phyloP scores from a whole-genome alignment of 192 early-diverging fungal species.

The Dispira simplex region DNA sequence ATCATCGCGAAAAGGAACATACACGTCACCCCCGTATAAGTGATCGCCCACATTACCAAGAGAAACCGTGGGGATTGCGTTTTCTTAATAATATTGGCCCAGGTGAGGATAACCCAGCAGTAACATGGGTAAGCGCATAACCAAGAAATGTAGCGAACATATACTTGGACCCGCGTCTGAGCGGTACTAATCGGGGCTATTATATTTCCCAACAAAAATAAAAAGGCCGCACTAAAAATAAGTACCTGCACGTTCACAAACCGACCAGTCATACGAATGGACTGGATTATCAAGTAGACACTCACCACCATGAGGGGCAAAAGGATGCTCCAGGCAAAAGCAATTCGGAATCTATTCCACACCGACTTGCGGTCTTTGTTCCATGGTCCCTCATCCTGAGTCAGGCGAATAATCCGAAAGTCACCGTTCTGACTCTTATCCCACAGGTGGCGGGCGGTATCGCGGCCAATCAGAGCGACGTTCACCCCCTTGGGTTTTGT shows the following conservation, averaged over 20 bases:
- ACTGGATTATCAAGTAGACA: background rate
- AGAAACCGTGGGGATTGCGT: constrained; percentile 10
- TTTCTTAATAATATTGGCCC: constrained; percentile 10
- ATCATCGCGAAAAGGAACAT: constrained; percentile 7
- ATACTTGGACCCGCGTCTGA: constrained; percentile 3
- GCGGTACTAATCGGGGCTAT: constrained; percentile 9
- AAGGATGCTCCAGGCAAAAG: background rate
- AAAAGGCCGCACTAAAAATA: constrained; percentile 1
- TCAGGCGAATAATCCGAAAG: background rate
- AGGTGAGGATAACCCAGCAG: constrained; percentile 7
- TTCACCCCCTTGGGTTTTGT: background rate
- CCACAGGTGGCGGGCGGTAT: constrained; percentile 1
- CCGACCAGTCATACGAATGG: background rate
- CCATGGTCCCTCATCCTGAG: constrained; percentile 7
- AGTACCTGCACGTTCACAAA: background rate
- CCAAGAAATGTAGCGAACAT: constrained; percentile 2
- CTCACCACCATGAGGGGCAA: background rate
- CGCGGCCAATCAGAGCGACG: constrained; percentile 3
- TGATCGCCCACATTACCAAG: constrained; percentile 6
- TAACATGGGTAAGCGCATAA: constrained; percentile 1
- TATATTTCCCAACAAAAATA: background rate
- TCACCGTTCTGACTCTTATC: background rate
- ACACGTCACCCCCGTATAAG: background rate
- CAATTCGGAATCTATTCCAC: constrained; percentile 10
- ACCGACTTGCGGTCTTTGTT: constrained; percentile 2